Evolutionary conservation across 2,329 filamentous ascomycete species (phyloP).

Genomic region (Exophiala viscosa): DNA sequence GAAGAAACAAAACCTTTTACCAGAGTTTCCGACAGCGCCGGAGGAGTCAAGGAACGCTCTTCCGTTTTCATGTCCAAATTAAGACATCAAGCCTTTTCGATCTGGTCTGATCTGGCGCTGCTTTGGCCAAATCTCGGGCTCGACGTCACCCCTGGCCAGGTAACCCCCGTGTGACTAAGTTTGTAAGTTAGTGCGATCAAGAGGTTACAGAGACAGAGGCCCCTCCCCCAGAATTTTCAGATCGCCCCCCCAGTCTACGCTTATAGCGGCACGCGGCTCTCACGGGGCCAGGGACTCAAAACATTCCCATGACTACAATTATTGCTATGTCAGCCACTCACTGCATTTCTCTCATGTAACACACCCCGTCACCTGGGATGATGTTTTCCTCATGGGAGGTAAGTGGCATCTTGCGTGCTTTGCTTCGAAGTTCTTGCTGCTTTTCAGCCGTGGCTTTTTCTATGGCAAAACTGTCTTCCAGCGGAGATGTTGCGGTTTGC

Average conservation of each 20-base stretch:
- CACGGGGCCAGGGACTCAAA: not conserved
- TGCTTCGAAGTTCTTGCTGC: not conserved
- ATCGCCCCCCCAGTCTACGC: not conserved
- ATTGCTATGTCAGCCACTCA: conserved; percentile 12
- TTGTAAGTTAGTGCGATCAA: too few species aligned
- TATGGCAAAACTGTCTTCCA: conserved; percentile 4
- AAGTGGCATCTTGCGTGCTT: not conserved
- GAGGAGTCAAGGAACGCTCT: too few species aligned
- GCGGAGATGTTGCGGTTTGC: conserved; percentile 5
- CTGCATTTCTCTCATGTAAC: conserved; percentile 23
- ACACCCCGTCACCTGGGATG: not conserved
- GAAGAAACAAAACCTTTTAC: too few species aligned
- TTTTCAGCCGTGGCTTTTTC: conserved; percentile 4
- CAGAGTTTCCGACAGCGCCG: too few species aligned
- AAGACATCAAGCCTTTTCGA: too few species aligned
- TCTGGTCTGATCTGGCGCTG: too few species aligned
- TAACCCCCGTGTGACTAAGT: too few species aligned
- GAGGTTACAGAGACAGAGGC: too few species aligned
- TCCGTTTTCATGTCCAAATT: too few species aligned
- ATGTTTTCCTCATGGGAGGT: not conserved
- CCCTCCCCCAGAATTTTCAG: not conserved
- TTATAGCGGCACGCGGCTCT: not conserved
- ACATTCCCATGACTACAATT: conserved; percentile 17
- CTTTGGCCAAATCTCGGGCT: too few species aligned
- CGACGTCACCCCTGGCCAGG: too few species aligned